phyloP scores from a whole-genome alignment of 2,329 filamentous ascomycete genomes.

The Leptographium flavum region DNA sequence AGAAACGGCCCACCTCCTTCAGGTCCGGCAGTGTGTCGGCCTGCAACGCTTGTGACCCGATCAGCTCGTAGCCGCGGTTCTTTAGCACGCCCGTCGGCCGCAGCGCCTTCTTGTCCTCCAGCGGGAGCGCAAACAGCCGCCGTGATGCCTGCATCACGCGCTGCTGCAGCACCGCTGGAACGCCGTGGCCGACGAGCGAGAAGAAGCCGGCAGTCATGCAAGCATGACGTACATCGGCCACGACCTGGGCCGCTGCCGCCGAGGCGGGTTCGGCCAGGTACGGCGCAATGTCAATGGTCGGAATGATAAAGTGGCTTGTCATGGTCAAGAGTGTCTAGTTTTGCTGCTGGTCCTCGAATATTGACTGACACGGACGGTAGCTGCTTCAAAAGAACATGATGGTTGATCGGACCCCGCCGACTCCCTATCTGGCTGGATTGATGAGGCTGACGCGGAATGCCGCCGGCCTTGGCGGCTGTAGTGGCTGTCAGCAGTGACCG shows the following conservation, averaged over 20 bases:
- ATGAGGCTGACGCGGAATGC: too few relatives aligned
- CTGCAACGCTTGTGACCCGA: constrained; percentile 30
- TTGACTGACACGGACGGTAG: not conserved
- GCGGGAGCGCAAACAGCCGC: constrained; percentile 32
- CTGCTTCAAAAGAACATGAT: not conserved
- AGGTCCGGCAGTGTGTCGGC: constrained; percentile 28
- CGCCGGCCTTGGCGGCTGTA: too few relatives aligned
- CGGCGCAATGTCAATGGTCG: constrained; percentile 19
- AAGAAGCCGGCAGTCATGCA: constrained; percentile 19
- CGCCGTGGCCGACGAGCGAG: constrained; percentile 16
- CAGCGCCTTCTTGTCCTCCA: constrained; percentile 28
- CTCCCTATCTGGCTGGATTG: not conserved
- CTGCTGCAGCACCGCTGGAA: constrained; percentile 12
- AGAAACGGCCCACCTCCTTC: constrained; percentile 11
- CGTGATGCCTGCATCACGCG: constrained; percentile 17
- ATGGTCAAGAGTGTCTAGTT: not conserved
- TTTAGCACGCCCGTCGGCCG: constrained; percentile 11
- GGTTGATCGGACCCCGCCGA: not conserved
- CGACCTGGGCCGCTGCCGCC: constrained; percentile 14
- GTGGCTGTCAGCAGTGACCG: constrained; percentile 17
- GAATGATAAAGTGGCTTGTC: constrained; percentile 11
- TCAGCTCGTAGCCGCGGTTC: constrained; percentile 35
- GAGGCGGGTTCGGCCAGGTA: constrained; percentile 18
- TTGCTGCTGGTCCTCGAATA: not conserved
- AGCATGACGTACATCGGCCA: constrained; percentile 18